Conservation (phyloP, 345 rosid species). For the Microcos paniculata region DNA sequence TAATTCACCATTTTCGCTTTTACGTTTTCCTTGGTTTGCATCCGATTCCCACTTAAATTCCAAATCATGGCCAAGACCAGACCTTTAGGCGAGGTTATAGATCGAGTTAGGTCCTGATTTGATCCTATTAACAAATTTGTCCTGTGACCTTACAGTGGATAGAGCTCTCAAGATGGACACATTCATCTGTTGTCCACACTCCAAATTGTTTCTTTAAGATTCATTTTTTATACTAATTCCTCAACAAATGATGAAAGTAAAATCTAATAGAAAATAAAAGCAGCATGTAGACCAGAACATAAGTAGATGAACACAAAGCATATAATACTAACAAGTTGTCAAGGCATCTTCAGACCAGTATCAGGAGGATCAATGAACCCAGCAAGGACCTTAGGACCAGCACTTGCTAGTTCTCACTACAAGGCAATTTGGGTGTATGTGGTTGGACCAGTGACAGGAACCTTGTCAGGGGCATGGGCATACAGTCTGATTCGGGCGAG, state of each 20-base stretch:
- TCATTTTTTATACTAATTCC: neutral
- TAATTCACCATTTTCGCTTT: neutral
- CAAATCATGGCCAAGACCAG: too few relatives aligned
- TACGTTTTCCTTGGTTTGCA: neutral
- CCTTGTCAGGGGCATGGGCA: constrained; percentile 41
- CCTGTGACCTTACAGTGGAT: neutral
- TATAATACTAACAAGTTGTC: constrained; percentile 10
- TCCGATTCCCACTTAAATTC: neutral
- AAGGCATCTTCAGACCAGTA: constrained; percentile 39
- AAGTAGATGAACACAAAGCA: neutral
- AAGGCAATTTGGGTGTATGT: constrained; percentile 53
- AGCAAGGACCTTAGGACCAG: constrained; percentile 53
- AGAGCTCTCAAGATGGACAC: too few relatives aligned
- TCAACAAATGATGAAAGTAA: neutral
- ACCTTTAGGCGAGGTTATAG: neutral
- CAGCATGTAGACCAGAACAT: neutral
- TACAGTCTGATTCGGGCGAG: constrained; percentile 35
- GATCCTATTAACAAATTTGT: neutral
- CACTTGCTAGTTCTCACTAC: constrained; percentile 45
- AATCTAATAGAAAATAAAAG: neutral
- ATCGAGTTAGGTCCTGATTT: too few relatives aligned
- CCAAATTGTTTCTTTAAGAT: neutral
- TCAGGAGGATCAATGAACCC: constrained; percentile 68
- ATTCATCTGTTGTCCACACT: neutral
- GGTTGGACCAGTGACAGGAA: constrained; percentile 45